phyloP scores from a whole-genome alignment of 805 yeast genomes.

The Teunomyces panamensis region DNA sequence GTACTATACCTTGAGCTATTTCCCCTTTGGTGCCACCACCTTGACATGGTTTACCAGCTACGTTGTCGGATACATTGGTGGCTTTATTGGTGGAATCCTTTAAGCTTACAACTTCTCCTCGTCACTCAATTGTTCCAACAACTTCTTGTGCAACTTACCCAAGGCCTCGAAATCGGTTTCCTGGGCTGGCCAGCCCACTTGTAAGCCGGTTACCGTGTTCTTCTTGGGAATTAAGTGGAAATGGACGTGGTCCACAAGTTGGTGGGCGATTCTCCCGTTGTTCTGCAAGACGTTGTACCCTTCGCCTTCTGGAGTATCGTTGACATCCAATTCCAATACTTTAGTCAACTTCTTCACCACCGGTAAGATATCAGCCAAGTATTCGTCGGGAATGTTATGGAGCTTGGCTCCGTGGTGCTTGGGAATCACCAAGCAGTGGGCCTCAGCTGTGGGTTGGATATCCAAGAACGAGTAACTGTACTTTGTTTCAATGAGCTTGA shows the following conservation, averaged over 20 bases:
- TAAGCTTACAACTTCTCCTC: constrained; percentile 12
- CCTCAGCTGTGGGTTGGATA: constrained; percentile 87
- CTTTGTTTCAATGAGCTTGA: constrained; percentile 85
- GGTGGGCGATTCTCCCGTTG: constrained; percentile 94
- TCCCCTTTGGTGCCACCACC: constrained; percentile 92
- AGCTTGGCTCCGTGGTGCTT: constrained; percentile 90
- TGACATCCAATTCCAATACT: constrained; percentile 61
- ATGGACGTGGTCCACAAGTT: constrained; percentile 93
- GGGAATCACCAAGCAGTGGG: constrained; percentile 88
- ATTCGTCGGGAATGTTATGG: constrained; percentile 91
- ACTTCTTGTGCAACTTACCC: constrained; percentile 61
- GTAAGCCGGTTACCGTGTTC: constrained; percentile 68
- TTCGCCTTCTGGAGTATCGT: constrained; percentile 58
- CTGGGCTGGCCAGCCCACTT: constrained; percentile 93
- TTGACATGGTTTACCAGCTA: constrained; percentile 48
- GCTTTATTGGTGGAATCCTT: constrained; percentile 45
- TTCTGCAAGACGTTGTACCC: constrained; percentile 91
- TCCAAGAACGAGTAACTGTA: constrained; percentile 82
- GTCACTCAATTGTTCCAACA: constrained; percentile 29
- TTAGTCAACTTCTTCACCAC: constrained; percentile 81
- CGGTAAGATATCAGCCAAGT: constrained; percentile 81
- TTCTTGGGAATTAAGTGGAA: constrained; percentile 94
- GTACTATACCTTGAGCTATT: constrained; percentile 87
- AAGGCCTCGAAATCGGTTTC: constrained; percentile 72
- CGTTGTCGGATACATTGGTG: constrained; percentile 42